phyloP scores from a whole-genome alignment of 1,284 basidiomycete genomes.

The Papiliotrema flavescens region DNA sequence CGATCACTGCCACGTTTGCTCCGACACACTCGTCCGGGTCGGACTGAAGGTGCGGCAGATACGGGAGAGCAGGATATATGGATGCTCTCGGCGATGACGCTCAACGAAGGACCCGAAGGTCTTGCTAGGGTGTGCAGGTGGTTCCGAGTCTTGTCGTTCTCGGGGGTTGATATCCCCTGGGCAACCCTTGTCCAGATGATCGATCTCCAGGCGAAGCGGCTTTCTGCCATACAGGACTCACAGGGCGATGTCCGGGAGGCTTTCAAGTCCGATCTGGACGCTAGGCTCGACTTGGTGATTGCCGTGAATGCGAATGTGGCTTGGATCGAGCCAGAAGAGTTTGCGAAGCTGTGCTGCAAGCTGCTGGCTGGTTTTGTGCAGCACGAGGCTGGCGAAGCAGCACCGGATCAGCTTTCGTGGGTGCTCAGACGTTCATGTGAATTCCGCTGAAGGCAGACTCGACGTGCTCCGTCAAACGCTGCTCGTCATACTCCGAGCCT shows the following conservation, averaged over 20 bases:
- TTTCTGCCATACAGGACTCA: no score
- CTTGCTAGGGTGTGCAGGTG: slow-evolving; percentile 59
- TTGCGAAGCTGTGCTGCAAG: slow-evolving; percentile 25
- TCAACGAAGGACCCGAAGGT: slow-evolving; percentile 52
- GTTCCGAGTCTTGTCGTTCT: slow-evolving; percentile 63
- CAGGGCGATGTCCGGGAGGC: slow-evolving; percentile 8
- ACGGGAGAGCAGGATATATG: slow-evolving; percentile 36
- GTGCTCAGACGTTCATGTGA: no score
- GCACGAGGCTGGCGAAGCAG: no score
- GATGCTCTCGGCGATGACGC: slow-evolving; percentile 54
- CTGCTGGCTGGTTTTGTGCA: slow-evolving; percentile 2
- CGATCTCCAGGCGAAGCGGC: no score
- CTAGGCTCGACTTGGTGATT: slow-evolving; percentile 28
- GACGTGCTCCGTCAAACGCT: slow-evolving; percentile 13
- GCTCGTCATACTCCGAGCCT: slow-evolving; percentile 23
- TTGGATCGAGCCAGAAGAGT: slow-evolving; percentile 14
- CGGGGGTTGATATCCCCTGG: slow-evolving; percentile 64
- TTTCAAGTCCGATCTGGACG: slow-evolving; percentile 7
- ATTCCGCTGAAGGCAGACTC: slow-evolving; percentile 4
- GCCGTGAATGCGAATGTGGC: slow-evolving; percentile 30
- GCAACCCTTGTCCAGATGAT: slow-evolving; percentile 16
- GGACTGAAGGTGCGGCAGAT: no score
- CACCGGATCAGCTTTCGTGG: neutral
- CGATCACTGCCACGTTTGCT: slow-evolving; percentile 60
- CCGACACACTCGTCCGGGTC: slow-evolving; percentile 26